phyloP scores from a whole-genome alignment of 345 rosid genomes.

The Firmiana major region DNA sequence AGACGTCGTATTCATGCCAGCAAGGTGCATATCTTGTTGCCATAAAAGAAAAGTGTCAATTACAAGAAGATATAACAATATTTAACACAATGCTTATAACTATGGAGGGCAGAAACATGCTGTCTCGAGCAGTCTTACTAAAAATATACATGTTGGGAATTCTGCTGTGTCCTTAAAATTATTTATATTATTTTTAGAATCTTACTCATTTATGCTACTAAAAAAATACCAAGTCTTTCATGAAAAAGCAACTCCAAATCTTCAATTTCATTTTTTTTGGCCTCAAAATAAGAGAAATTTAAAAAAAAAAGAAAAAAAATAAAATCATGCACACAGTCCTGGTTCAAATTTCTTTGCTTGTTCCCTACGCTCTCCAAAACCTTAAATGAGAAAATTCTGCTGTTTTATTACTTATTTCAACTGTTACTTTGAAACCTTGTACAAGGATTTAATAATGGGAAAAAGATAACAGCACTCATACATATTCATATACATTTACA shows the following conservation, averaged over 20 bases:
- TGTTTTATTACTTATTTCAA: not conserved
- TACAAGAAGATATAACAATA: not conserved
- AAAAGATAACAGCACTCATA: not conserved
- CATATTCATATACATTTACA: not conserved
- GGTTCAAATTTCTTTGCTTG: not conserved
- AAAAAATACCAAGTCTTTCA: not conserved
- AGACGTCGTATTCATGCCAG: not conserved
- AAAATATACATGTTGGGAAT: not conserved
- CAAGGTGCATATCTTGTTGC: not conserved
- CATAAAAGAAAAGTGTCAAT: not conserved
- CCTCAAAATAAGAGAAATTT: not conserved
- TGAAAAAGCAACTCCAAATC: not conserved
- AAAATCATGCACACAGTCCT: not conserved
- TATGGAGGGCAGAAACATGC: not conserved
- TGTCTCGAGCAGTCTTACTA: not conserved
- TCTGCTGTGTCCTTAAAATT: not conserved
- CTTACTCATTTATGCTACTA: not conserved
- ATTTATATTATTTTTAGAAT: not conserved
- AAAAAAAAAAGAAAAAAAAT: not conserved
- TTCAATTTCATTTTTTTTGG: not conserved
- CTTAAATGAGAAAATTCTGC: not conserved
- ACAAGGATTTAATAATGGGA: not conserved
- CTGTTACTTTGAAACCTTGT: not conserved
- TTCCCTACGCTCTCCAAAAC: not conserved
- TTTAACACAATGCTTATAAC: not conserved